Evolutionary conservation across 2,329 filamentous ascomycete species (phyloP).

Genomic region (Alternaria panax): DNA sequence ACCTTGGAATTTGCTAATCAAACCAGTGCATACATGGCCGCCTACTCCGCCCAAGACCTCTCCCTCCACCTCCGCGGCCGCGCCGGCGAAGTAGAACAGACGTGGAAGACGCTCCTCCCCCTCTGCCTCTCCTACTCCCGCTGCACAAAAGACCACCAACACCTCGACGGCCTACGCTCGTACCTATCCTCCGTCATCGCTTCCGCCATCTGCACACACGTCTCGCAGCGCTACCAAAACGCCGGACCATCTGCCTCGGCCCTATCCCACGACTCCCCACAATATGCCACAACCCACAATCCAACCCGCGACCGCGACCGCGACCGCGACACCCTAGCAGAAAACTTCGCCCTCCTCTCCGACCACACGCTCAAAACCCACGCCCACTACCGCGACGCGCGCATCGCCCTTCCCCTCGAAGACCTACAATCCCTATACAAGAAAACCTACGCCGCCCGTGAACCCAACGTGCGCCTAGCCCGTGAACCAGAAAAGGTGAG

Average conservation of each 20-base stretch:
- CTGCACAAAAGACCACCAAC: slow-evolving; percentile 43
- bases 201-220: slow-evolving; percentile 45
- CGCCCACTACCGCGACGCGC: slow-evolving; percentile 38
- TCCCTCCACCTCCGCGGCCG: slow-evolving; percentile 40
- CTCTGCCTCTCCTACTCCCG: slow-evolving; percentile 43
- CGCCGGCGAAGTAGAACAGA: slow-evolving; percentile 43
- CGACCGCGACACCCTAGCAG: slow-evolving; percentile 27
- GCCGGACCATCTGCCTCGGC: slow-evolving; percentile 17
- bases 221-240: slow-evolving; percentile 37
- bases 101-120: slow-evolving; percentile 49
- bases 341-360: slow-evolving; percentile 39
- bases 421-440: slow-evolving; percentile 49
- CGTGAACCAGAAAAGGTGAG: slow-evolving; percentile 46
- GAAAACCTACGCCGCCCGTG: slow-evolving; percentile 47
- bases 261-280: slow-evolving; percentile 36
- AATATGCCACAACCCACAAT: slow-evolving; percentile 21
- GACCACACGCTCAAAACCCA: slow-evolving; percentile 39
- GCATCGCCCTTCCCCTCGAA: slow-evolving; percentile 42
- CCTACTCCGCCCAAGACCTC: slow-evolving; percentile 45
- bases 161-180: slow-evolving; percentile 52
- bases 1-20: slow-evolving; percentile 22
- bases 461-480: slow-evolving; percentile 26
- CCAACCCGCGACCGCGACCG: slow-evolving; percentile 32
- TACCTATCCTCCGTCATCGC: slow-evolving; percentile 53
- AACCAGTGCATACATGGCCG: slow-evolving; percentile 49